phyloP scores from a whole-genome alignment of 2,329 filamentous ascomycete species.

The Penicillium sp. region DNA sequence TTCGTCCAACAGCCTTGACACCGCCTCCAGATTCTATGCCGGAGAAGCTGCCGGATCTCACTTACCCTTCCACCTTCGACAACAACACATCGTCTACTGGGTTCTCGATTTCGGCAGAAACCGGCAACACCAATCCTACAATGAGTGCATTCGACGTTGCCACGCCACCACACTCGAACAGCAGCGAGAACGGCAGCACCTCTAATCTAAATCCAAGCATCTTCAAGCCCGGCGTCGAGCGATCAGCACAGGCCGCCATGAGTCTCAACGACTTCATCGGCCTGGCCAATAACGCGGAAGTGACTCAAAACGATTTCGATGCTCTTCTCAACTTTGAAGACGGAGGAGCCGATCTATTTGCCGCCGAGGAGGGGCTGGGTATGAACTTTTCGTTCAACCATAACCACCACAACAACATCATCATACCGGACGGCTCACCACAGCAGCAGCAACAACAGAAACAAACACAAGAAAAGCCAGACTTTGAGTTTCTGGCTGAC shows the following conservation, averaged over 20 bases:
- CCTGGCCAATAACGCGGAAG: conserved; percentile 42
- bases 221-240: conserved; percentile 17
- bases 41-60: conserved; percentile 37
- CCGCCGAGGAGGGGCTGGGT: conserved; percentile 23
- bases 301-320: conserved; percentile 45
- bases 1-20: conserved; percentile 32
- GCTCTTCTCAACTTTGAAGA: conserved; percentile 46
- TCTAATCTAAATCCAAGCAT: conserved; percentile 31
- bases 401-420: not conserved
- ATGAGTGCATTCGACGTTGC: conserved; percentile 28
- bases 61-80: conserved; percentile 26
- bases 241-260: conserved; percentile 23
- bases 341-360: conserved; percentile 32
- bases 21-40: conserved; percentile 39
- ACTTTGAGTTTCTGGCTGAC: conserved; percentile 4
- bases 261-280: conserved; percentile 41
- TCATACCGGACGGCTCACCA: not conserved
- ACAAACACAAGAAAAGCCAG: conserved; percentile 1
- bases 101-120: conserved; percentile 9
- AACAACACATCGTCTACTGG: conserved; percentile 16
- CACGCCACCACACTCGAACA: conserved; percentile 39
- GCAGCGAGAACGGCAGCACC: conserved; percentile 41
- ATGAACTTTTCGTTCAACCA: not conserved
- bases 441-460: conserved; percentile 1
- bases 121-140: not conserved